Conservation (phyloP, 306 rosid genomes). For the Ochetophila trinervis region DNA sequence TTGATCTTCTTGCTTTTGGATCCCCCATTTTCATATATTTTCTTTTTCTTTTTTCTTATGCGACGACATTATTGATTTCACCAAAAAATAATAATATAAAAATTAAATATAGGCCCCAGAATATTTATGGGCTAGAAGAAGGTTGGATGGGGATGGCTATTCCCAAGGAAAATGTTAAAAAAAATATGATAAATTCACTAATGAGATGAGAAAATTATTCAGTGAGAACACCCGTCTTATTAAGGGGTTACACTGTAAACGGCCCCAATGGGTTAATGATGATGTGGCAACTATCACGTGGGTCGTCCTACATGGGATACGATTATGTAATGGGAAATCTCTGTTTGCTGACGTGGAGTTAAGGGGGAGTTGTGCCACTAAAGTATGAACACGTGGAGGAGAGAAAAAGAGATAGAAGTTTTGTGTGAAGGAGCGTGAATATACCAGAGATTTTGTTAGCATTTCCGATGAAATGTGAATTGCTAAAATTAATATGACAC, state of each 20-base stretch:
- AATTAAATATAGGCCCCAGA: not conserved
- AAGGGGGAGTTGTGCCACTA: not conserved
- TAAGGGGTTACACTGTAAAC: no score
- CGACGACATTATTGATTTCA: not conserved
- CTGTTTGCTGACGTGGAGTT: conserved; percentile 19
- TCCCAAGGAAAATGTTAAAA: no score
- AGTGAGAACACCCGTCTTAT: no score
- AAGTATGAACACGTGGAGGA: no score
- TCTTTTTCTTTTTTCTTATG: not conserved
- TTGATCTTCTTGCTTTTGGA: not conserved
- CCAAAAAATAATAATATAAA: not conserved
- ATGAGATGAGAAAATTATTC: no score
- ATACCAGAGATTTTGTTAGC: no score
- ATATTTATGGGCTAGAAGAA: conserved; percentile 1
- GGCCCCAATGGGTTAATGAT: no score
- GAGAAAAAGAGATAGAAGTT: no score
- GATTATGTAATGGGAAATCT: not conserved
- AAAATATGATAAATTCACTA: no score
- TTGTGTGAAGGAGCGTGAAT: conserved; percentile 12
- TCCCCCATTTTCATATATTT: not conserved
- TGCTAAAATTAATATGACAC: no score
- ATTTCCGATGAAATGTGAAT: no score
- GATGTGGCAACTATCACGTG: conserved; percentile 24
- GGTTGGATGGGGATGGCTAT: not conserved
- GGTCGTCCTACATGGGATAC: conserved; percentile 9